Percentiles rank a stretch among this genome's conserved stretches.
Conservation (phyloP, 192 early-diverging fungal species). For the Coemansia javaensis region DNA sequence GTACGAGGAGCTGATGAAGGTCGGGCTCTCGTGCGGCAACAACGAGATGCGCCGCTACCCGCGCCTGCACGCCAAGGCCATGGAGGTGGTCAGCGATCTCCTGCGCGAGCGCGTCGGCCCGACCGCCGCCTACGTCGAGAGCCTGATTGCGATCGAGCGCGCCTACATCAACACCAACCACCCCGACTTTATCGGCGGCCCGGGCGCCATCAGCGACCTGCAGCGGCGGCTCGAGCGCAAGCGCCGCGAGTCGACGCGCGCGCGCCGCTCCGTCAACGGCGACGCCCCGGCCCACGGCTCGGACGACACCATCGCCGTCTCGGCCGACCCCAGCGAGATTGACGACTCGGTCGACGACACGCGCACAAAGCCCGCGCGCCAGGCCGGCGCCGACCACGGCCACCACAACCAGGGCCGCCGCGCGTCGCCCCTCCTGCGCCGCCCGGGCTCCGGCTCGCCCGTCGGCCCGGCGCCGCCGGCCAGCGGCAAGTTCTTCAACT, state of each 20-base stretch:
- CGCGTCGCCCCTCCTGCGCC: conserved; percentile 8
- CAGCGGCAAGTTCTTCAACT: conserved; percentile 44
- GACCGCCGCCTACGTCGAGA: conserved; percentile 70
- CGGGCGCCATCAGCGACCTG: conserved; percentile 66
- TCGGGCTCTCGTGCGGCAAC: conserved; percentile 70
- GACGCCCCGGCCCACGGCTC: conserved; percentile 21
- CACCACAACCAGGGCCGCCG: neutral
- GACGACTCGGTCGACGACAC: conserved; percentile 45
- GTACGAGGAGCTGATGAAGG: conserved; percentile 78
- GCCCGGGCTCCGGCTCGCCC: conserved; percentile 30
- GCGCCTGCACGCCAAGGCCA: conserved; percentile 62
- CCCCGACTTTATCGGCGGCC: conserved; percentile 77
- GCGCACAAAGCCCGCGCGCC: conserved; percentile 5
- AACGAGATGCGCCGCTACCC: conserved; percentile 76
- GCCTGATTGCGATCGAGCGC: conserved; percentile 73
- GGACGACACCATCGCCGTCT: conserved; percentile 15
- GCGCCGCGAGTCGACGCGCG: conserved; percentile 41
- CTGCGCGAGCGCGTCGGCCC: conserved; percentile 70
- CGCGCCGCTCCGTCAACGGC: conserved; percentile 49
- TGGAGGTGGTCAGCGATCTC: conserved; percentile 75
- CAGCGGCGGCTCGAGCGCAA: conserved; percentile 64
- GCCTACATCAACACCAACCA: conserved; percentile 86
- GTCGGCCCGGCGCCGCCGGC: conserved; percentile 13
- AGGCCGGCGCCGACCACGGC: conserved; percentile 2
- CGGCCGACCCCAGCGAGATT: conserved; percentile 28